Evolutionary conservation across 2,329 filamentous ascomycete genomes (phyloP).

Genomic region (Keithomyces neogunnii): DNA sequence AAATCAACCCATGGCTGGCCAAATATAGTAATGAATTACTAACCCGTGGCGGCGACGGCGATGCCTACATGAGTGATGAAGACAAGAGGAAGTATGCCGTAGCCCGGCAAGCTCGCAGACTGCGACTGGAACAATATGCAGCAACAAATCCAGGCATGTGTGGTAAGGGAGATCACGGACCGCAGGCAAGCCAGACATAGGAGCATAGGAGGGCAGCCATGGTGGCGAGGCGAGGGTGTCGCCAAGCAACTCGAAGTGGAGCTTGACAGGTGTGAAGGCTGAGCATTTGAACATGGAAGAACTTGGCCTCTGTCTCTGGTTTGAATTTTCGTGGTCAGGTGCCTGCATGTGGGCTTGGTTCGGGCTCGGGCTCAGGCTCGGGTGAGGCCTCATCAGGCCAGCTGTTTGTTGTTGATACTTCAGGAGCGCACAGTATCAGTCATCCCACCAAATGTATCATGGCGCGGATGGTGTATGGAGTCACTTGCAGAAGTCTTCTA

Average conservation of each 20-base stretch:
- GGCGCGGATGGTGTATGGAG: too few relatives aligned
- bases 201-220: background rate
- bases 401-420: too few relatives aligned
- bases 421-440: too few relatives aligned
- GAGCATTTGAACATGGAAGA: too few relatives aligned
- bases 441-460: too few relatives aligned
- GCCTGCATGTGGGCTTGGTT: background rate
- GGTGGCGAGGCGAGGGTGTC: background rate
- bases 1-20: background rate
- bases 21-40: background rate
- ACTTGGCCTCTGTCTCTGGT: background rate
- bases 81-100: constrained; percentile 67
- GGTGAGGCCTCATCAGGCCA: background rate
- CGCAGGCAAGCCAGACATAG: background rate
- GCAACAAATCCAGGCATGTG: background rate
- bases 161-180: background rate
- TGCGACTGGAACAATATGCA: constrained; percentile 7
- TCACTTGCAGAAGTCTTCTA: too few relatives aligned
- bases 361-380: background rate
- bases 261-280: too few relatives aligned
- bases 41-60: constrained; percentile 37
- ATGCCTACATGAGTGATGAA: constrained; percentile 71
- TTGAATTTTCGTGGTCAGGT: background rate
- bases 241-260: background rate
- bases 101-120: constrained; percentile 48